A percentile compares a stretch with the other conserved stretches of the same genome.
These are phyloP conservation scores for Clonostachys sp. DNA, from an alignment of 2,329 filamentous ascomycete species.

Conservation along the genomic window DNA sequence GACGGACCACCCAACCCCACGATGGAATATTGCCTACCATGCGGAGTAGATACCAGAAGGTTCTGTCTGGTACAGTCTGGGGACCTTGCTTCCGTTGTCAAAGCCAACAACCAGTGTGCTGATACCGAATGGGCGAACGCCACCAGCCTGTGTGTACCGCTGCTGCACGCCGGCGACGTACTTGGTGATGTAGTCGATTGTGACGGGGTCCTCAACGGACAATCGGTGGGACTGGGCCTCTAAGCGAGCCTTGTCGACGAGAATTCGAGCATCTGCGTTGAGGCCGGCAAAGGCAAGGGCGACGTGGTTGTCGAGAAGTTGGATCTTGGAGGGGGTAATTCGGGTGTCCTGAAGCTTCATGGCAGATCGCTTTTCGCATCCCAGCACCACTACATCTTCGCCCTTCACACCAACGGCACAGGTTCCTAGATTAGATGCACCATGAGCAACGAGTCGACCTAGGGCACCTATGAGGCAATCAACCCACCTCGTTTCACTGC, in stretches of 20 bases:
- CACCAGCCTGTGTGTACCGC: constrained; percentile 97
- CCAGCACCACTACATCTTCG: constrained; percentile 86
- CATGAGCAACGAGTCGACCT: constrained; percentile 1
- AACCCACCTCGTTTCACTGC: constrained; percentile 90
- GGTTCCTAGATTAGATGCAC: constrained; percentile 59
- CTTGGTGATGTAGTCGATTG: constrained; percentile 99
- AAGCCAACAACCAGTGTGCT: constrained; percentile 98
- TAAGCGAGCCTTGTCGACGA: constrained; percentile 95
- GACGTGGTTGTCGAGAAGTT: constrained; percentile 90
- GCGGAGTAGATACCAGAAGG: constrained; percentile 99
- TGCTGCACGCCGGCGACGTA: constrained; percentile 98
- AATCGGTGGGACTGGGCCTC: constrained; percentile 97
- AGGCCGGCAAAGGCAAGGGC: constrained; percentile 95
- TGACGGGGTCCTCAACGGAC: constrained; percentile 94
- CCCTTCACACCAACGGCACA: constrained; percentile 98
- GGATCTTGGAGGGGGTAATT: constrained; percentile 98
- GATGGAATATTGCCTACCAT: constrained; percentile 57
- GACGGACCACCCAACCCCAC: no score
- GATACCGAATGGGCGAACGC: constrained; percentile 97
- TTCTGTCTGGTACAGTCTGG: constrained; percentile 94
- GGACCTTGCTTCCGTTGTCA: constrained; percentile 84
- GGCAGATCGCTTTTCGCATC: constrained; percentile 97
- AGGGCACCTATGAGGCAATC: not conserved
- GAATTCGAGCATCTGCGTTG: constrained; percentile 95
- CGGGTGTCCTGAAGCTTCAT: constrained; percentile 99